Percentiles rank a stretch among this genome's conserved stretches.
Evolutionary conservation across 2,329 filamentous ascomycete species (phyloP).

Genomic region (Nemania sp.): DNA sequence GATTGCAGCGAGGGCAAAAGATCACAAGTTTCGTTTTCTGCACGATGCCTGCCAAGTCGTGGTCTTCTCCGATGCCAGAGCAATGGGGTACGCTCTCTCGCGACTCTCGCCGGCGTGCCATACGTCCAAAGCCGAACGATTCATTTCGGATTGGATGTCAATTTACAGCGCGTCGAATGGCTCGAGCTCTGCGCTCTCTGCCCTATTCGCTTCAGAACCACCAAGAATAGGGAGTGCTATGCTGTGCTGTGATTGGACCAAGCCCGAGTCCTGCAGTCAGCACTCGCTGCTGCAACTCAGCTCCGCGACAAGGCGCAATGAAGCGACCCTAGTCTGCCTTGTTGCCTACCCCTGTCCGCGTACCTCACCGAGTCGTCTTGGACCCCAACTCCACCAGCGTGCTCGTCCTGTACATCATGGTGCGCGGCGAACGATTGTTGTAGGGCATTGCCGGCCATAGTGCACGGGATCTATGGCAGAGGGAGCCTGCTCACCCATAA

Average conservation of each 20-base stretch:
- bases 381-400: conserved; percentile 41
- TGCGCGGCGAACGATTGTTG: conserved; percentile 37
- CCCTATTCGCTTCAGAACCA: conserved; percentile 22
- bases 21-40: conserved; percentile 25
- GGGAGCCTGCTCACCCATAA: conserved; percentile 40
- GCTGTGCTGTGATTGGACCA: conserved; percentile 38
- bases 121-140: conserved; percentile 38
- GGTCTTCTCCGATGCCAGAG: conserved; percentile 23
- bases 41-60: conserved; percentile 24
- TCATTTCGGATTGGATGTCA: conserved; percentile 30
- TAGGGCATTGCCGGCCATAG: conserved; percentile 40
- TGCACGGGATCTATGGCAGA: conserved; percentile 34
- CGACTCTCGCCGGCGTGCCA: conserved; percentile 30
- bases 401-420: conserved; percentile 38
- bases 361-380: conserved; percentile 42
- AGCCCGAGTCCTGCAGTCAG: conserved; percentile 44
- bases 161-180: conserved; percentile 30
- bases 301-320: conserved; percentile 42
- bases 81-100: conserved; percentile 19
- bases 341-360: conserved; percentile 40
- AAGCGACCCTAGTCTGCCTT: conserved; percentile 42
- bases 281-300: conserved; percentile 40
- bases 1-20: conserved; percentile 17
- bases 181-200: conserved; percentile 32
- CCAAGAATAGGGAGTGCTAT: conserved; percentile 25